Percentiles rank a stretch among this genome's conserved stretches.
These are phyloP conservation scores for Dactylellina parvicollis DNA, from an alignment of 2,329 filamentous ascomycete genomes.

Conservation along the genomic window DNA sequence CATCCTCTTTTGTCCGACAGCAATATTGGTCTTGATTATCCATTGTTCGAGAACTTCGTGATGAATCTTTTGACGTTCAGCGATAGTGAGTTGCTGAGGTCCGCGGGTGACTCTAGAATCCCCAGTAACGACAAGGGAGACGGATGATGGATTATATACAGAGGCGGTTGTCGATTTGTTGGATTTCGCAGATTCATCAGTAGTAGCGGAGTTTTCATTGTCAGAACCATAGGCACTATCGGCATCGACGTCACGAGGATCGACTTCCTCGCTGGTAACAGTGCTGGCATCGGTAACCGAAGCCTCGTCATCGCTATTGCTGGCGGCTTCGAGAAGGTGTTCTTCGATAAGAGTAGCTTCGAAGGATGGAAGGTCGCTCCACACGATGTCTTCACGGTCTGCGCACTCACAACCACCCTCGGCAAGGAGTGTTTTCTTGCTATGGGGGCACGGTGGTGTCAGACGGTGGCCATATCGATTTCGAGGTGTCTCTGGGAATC, in stretches of 20 bases:
- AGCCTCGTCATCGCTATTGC: slow-evolving; percentile 48
- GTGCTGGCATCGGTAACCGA: slow-evolving; percentile 47
- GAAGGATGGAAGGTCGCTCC: slow-evolving; percentile 45
- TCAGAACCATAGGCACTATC: slow-evolving; percentile 52
- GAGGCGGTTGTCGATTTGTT: neutral
- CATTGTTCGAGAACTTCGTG: slow-evolving; percentile 51
- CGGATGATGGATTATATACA: slow-evolving; percentile 38
- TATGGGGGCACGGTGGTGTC: slow-evolving; percentile 31
- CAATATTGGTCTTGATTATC: slow-evolving; percentile 51
- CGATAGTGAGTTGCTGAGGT: slow-evolving; percentile 21
- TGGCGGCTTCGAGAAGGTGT: slow-evolving; percentile 29
- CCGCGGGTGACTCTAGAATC: slow-evolving; percentile 3
- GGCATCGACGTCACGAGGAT: slow-evolving; percentile 44
- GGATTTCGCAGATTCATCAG: slow-evolving; percentile 26
- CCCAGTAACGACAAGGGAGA: slow-evolving; percentile 33
- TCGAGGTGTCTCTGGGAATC: slow-evolving; percentile 50
- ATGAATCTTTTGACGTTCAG: slow-evolving; percentile 46
- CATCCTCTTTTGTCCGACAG: slow-evolving; percentile 46
- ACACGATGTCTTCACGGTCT: slow-evolving; percentile 49
- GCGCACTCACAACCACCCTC: slow-evolving; percentile 53
- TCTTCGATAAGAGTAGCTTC: slow-evolving; percentile 48
- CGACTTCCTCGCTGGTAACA: slow-evolving; percentile 43
- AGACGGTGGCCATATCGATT: slow-evolving; percentile 49
- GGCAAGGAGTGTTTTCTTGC: slow-evolving; percentile 41
- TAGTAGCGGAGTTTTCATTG: slow-evolving; percentile 24